Percentiles rank a stretch among this genome's conserved stretches.
These are phyloP conservation scores for Eremochloa ophiuroides DNA, from an alignment of 176 grass and related monocot genomes.

Conservation along the genomic window DNA sequence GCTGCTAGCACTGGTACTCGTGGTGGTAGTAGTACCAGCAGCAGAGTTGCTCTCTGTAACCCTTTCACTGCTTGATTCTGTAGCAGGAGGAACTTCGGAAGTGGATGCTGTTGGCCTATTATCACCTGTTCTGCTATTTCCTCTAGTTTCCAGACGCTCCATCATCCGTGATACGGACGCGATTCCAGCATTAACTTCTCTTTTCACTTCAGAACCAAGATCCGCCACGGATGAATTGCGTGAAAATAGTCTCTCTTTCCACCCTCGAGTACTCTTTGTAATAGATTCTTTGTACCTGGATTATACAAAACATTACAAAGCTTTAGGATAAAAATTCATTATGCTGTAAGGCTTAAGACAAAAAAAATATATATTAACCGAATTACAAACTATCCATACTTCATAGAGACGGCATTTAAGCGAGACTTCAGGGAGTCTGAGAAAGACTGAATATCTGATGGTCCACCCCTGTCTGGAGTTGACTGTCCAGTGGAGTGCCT, in stretches of 20 bases:
- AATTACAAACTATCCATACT: constrained; percentile 35
- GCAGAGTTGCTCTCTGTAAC: constrained; percentile 29
- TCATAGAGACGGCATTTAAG: constrained; percentile 79
- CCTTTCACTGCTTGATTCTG: constrained; percentile 35
- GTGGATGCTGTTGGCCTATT: constrained; percentile 38
- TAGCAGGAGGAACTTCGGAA: constrained; percentile 17
- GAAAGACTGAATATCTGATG: constrained; percentile 75
- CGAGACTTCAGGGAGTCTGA: constrained; percentile 87
- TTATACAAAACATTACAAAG: not conserved
- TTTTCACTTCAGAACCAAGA: constrained; percentile 89
- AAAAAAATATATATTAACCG: not conserved
- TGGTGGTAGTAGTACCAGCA: not conserved
- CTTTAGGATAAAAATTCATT: constrained; percentile 13
- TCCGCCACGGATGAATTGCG: constrained; percentile 68
- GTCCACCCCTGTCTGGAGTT: constrained; percentile 65
- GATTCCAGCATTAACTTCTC: constrained; percentile 93
- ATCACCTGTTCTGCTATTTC: constrained; percentile 35
- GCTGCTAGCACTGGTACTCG: constrained; percentile 8
- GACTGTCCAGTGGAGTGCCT: constrained; percentile 60
- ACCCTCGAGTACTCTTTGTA: constrained; percentile 91
- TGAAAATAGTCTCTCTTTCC: constrained; percentile 87
- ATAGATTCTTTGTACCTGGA: constrained; percentile 93
- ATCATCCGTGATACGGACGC: constrained; percentile 88
- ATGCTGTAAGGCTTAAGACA: not conserved
- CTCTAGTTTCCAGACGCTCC: constrained; percentile 87